Evolutionary conservation across 768 basidiomycete genomes (phyloP), one percentile per base, ranked within the genome.

Genomic region (Gautieria morchelliformis): DNA sequence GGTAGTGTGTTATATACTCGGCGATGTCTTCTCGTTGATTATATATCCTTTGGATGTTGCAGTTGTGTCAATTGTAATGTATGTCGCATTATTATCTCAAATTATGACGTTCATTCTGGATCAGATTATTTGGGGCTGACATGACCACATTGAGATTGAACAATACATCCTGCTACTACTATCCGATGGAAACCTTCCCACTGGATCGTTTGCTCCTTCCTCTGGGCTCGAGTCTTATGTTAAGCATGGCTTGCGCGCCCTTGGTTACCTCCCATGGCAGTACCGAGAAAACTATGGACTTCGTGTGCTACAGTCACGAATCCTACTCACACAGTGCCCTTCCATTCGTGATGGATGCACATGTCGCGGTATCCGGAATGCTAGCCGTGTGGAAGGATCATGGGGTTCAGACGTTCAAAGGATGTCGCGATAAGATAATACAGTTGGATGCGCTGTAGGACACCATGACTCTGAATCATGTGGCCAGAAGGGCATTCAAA

Each of bases 131-230:
- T 32, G 95, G 93, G 93, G 61, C 33, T 32, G 19, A 15, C 41
- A 64, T 62, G 62, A 63, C 92, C 17, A 63, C 64, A 70, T 72
- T 69, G 66, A 69, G 66, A 73, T 72, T 57, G 84, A 88, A 65
- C 74, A 79, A 0, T 89, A 87, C 68, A 71, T 92, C 32, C 75
- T 92, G 17, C 79, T 93, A 40, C 76, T 94, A 37, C 79, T 95
- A 44, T 79, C 89, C 0, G 93, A 95, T 73, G 89, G 90, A 60
- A 97, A 95, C 69, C 83, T 99, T 3, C 96, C 96, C 2, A 98
- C 95, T 0, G 96, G 96, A 37, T 87, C 95, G 1, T 99, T 99
- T 69, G 90, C 97, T 58, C 90, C 94, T 0, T 96, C 93, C 1
- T 81, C 90, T 2, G 95, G 95, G 1, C 78, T 98, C 59, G 95